Percentiles rank a stretch among this genome's conserved stretches.
Conservation (phyloP, 805 yeast species). For the Candida multigemmis region DNA sequence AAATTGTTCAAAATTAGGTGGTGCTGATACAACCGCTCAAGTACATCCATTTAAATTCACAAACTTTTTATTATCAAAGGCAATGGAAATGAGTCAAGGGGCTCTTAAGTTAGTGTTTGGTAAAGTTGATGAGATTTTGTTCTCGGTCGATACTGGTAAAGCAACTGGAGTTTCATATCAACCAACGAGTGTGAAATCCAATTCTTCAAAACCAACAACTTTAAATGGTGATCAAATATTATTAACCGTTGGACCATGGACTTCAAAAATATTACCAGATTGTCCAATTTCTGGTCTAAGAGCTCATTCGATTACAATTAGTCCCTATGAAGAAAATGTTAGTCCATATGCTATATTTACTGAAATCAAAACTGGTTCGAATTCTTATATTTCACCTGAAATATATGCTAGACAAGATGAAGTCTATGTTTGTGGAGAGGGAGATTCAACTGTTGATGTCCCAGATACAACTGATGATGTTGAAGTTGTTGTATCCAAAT, state of each 20-base stretch:
- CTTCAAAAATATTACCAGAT: constrained; percentile 78
- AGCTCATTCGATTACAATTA: constrained; percentile 90
- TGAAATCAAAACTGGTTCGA: constrained; percentile 66
- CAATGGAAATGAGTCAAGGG: constrained; percentile 58
- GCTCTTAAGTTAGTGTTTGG: constrained; percentile 82
- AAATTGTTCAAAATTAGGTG: constrained; percentile 76
- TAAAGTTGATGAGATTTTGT: constrained; percentile 62
- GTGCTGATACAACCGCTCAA: constrained; percentile 84
- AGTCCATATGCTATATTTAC: constrained; percentile 92
- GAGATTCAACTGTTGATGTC: constrained; percentile 80
- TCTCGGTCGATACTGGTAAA: constrained; percentile 52
- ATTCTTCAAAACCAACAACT: constrained; percentile 17
- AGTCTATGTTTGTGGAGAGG: constrained; percentile 95
- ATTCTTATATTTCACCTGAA: constrained; percentile 79
- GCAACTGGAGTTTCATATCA: constrained; percentile 70
- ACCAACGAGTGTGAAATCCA: constrained; percentile 25
- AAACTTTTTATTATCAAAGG: constrained; percentile 69
- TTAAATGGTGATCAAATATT: constrained; percentile 71
- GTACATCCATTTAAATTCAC: constrained; percentile 95
- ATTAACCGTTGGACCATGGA: constrained; percentile 94
- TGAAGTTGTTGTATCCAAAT: constrained; percentile 75
- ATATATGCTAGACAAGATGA: constrained; percentile 93
- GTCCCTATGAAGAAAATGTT: constrained; percentile 70
- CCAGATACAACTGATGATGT: constrained; percentile 95
- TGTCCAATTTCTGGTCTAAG: constrained; percentile 92